A percentile compares a stretch with the other conserved stretches of the same genome.
phyloP scores from a whole-genome alignment of 495 filamentous ascomycete species.

The Xylaria telfairii region DNA sequence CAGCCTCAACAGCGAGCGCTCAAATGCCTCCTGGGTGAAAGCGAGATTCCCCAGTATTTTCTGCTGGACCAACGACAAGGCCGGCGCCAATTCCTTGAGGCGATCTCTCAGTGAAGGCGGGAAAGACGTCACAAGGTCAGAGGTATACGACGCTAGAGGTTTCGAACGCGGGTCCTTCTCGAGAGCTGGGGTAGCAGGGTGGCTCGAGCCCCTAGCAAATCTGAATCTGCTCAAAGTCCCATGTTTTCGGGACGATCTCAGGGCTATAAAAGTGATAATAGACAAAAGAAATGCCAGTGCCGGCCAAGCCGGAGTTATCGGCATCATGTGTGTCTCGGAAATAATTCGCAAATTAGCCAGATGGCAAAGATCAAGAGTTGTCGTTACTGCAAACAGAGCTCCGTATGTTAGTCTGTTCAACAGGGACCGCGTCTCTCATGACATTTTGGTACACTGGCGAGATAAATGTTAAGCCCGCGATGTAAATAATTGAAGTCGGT shows the following conservation, averaged over 20 bases:
- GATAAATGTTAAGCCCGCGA: not conserved
- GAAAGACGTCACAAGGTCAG: slow-evolving; percentile 28
- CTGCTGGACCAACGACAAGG: slow-evolving; percentile 26
- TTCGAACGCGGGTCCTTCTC: slow-evolving; percentile 34
- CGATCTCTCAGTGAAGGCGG: slow-evolving; percentile 42
- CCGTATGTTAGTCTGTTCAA: slow-evolving; percentile 23
- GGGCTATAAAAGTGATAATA: slow-evolving; percentile 35
- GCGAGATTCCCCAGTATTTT: slow-evolving; percentile 28
- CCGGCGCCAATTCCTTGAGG: slow-evolving; percentile 35
- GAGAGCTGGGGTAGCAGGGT: slow-evolving; percentile 30
- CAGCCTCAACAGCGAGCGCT: slow-evolving; percentile 29
- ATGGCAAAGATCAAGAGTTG: not conserved
- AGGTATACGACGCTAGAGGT: slow-evolving; percentile 26
- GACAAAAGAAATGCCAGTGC: slow-evolving; percentile 31
- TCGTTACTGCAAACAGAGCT: slow-evolving; percentile 6
- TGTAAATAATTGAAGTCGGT: not conserved
- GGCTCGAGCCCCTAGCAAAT: slow-evolving; percentile 21
- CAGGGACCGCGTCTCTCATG: not conserved
- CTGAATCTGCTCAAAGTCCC: slow-evolving; percentile 31
- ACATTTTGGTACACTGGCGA: not conserved
- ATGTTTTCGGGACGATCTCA: slow-evolving; percentile 35
- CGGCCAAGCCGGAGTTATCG: slow-evolving; percentile 25
- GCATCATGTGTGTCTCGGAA: slow-evolving; percentile 17
- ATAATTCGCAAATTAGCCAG: not conserved
- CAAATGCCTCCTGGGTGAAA: slow-evolving; percentile 26